A percentile compares a stretch with the other conserved stretches of the same genome.
phyloP scores from a whole-genome alignment of 2,329 filamentous ascomycete species.

The Fusarium bulbicola region DNA sequence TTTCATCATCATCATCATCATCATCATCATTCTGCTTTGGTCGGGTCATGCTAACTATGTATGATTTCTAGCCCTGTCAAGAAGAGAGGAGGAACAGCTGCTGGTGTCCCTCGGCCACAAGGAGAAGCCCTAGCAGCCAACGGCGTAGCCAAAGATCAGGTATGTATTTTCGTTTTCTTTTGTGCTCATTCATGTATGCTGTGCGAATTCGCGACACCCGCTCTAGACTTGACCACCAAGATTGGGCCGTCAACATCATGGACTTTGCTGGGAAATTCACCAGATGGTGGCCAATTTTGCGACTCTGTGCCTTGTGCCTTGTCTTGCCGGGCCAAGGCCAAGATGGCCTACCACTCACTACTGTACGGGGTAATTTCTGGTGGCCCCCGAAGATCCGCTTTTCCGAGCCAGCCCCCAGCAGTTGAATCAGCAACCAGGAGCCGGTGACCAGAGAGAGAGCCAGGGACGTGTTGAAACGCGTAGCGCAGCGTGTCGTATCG shows the following conservation, averaged over 20 bases:
- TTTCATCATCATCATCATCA: not conserved
- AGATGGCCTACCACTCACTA: slow-evolving; percentile 17
- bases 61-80: slow-evolving; percentile 69
- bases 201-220: not conserved
- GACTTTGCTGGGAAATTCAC: slow-evolving; percentile 7
- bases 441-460: slow-evolving; percentile 1
- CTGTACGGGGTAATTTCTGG: slow-evolving; percentile 37
- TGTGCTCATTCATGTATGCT: not conserved
- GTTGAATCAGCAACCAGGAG: slow-evolving; percentile 19
- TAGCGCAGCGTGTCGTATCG: slow-evolving; percentile 19
- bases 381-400: slow-evolving; percentile 41
- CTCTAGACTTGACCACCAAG: not conserved
- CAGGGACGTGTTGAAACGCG: slow-evolving; percentile 24
- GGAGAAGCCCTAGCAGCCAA: slow-evolving; percentile 71
- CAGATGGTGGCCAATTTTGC: slow-evolving; percentile 33
- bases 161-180: slow-evolving; percentile 45
- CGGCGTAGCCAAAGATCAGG: slow-evolving; percentile 62
- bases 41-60: slow-evolving; percentile 37
- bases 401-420: slow-evolving; percentile 38
- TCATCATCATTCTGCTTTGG: not conserved
- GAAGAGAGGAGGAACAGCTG: slow-evolving; percentile 74
- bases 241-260: not conserved
- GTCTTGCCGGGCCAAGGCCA: slow-evolving; percentile 12
- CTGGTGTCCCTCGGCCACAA: slow-evolving; percentile 72
- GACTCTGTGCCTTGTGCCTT: slow-evolving; percentile 1